These are phyloP conservation scores for Phoma sp. DNA, from an alignment of 2,329 filamentous ascomycete genomes.

Conservation along the genomic window DNA sequence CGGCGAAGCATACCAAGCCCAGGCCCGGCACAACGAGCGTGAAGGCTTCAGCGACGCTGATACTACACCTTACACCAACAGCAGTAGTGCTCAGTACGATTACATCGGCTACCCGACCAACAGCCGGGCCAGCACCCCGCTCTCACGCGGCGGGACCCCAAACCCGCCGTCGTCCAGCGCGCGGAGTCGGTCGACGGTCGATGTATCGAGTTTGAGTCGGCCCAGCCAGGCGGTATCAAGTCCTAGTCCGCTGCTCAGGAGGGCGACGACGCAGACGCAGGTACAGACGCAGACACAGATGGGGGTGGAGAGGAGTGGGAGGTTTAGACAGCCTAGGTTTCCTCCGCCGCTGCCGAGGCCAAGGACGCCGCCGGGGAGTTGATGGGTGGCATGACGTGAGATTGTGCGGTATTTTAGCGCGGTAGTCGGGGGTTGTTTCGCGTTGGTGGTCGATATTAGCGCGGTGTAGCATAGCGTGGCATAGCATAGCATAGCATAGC, in stretches of 20 bases:
- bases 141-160: slow-evolving; percentile 27
- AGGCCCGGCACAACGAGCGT: slow-evolving; percentile 14
- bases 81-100: slow-evolving; percentile 22
- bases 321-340: slow-evolving; percentile 33
- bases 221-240: background rate
- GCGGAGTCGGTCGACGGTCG: background rate
- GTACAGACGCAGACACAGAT: slow-evolving; percentile 26
- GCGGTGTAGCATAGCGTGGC: slow-evolving; percentile 2
- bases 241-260: slow-evolving; percentile 44
- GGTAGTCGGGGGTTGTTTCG: background rate
- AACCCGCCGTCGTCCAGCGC: background rate
- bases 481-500: background rate
- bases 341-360: background rate
- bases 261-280: slow-evolving; percentile 36
- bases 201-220: slow-evolving; percentile 23
- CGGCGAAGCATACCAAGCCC: slow-evolving; percentile 69
- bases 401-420: background rate
- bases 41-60: slow-evolving; percentile 10
- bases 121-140: slow-evolving; percentile 14
- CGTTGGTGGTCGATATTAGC: background rate
- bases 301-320: background rate
- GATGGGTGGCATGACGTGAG: background rate
- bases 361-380: background rate
- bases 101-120: slow-evolving; percentile 41
- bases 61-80: no score